A percentile compares a stretch with the other conserved stretches of the same genome.
Conservation (phyloP, 805 yeast genomes). For the Komagataella pastoris region DNA sequence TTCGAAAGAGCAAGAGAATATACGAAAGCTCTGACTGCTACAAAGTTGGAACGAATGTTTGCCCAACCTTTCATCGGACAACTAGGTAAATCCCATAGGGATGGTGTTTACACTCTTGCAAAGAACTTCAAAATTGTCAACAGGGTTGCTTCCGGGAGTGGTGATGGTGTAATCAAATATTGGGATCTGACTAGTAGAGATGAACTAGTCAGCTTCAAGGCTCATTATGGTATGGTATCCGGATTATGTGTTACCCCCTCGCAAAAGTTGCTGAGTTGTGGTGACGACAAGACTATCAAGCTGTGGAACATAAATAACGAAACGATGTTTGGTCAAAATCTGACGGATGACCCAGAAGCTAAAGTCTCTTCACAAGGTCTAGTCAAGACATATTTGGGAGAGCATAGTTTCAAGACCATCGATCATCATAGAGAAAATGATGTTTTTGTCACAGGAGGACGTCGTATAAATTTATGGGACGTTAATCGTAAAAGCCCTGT, state of each 20-base stretch:
- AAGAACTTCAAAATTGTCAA: slow-evolving; percentile 59
- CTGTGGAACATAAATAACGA: slow-evolving; percentile 67
- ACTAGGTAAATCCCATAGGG: slow-evolving; percentile 88
- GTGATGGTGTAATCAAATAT: slow-evolving; percentile 88
- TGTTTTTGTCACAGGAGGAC: slow-evolving; percentile 86
- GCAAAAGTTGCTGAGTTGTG: slow-evolving; percentile 62
- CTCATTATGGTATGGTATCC: slow-evolving; percentile 81
- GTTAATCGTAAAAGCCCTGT: slow-evolving; percentile 63
- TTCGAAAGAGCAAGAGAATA: slow-evolving; percentile 96
- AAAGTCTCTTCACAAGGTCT: slow-evolving; percentile 35
- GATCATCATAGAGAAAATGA: slow-evolving; percentile 75
- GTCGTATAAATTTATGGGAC: slow-evolving; percentile 88
- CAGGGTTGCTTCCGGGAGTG: slow-evolving; percentile 82
- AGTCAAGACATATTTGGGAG: slow-evolving; percentile 70
- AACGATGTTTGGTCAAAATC: slow-evolving; percentile 13
- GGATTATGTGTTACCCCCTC: slow-evolving; percentile 63
- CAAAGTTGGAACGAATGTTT: slow-evolving; percentile 91
- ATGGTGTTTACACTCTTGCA: slow-evolving; percentile 84
- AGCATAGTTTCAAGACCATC: slow-evolving; percentile 68
- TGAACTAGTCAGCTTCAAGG: slow-evolving; percentile 67
- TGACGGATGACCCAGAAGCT: slow-evolving; percentile 11
- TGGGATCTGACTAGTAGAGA: slow-evolving; percentile 82
- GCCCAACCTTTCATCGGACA: slow-evolving; percentile 97
- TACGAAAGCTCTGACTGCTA: slow-evolving; percentile 87
- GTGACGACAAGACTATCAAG: slow-evolving; percentile 82